These are phyloP conservation scores for Trichoderma guizhouense DNA, from an alignment of 2,329 filamentous ascomycete genomes.

Conservation along the genomic window DNA sequence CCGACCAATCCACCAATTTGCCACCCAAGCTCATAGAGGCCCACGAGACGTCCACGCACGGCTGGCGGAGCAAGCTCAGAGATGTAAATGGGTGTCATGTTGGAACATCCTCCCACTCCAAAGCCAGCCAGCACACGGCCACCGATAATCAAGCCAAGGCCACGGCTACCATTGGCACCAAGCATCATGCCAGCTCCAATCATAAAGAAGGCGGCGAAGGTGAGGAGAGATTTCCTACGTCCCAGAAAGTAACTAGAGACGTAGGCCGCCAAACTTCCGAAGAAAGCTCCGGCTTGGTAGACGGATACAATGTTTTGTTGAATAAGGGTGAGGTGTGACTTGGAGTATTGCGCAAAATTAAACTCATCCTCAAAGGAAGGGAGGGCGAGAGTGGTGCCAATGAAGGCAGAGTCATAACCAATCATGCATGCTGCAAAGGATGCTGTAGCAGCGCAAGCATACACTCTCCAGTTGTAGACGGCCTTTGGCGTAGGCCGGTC, in stretches of 20 bases:
- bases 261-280: constrained; percentile 8
- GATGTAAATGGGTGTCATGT: constrained; percentile 15
- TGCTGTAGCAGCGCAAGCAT: constrained; percentile 11
- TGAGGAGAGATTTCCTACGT: constrained; percentile 4
- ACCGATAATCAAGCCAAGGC: constrained; percentile 7
- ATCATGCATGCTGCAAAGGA: constrained; percentile 15
- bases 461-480: constrained; percentile 12
- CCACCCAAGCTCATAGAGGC: constrained; percentile 8
- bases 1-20: constrained; percentile 11
- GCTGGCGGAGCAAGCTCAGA: constrained; percentile 13
- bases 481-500: constrained; percentile 13
- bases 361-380: constrained; percentile 11
- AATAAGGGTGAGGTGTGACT: background rate
- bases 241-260: constrained; percentile 11
- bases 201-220: background rate
- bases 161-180: background rate
- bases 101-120: constrained; percentile 8
- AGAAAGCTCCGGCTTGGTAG: constrained; percentile 10
- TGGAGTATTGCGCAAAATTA: constrained; percentile 2
- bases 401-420: constrained; percentile 15
- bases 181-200: constrained; percentile 13
- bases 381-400: constrained; percentile 13
- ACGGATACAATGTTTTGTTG: constrained; percentile 11
- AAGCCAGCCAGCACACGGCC: constrained; percentile 6
- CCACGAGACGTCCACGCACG: constrained; percentile 9